Base-by-base conservation (phyloP, 805 yeast genomes). In the Wickerhamomyces rabaulensis region DNA sequence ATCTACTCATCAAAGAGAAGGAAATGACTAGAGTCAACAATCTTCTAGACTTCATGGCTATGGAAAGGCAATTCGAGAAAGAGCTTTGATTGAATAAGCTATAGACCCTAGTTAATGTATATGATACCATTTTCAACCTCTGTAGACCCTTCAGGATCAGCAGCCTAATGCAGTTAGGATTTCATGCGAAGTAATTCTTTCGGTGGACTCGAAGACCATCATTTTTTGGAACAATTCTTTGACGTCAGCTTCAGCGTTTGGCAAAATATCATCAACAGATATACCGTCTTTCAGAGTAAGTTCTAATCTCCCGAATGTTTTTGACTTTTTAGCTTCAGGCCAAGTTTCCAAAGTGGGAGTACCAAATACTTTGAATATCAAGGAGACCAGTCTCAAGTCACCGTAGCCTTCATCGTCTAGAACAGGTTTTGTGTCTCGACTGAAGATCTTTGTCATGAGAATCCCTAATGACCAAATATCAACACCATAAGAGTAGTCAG, bases 391-490 rank as follows among this genome's bases (percentile, higher is more conserved):
- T 3, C 74, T 70, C 40, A 87, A 67, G 54, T 87, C 95, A 49
- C 79, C 76, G 20, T 65, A 60, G 29, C 74, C 71, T 0, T 60
- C 65, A 27, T 52, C 58, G 27, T 70, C 59, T 33, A 74, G 68
- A 5, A 73, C 66, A 0, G 73, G 67, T 20, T 61, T 49, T 16
- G 71, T 64, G 47, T 71, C 61, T 1, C 48, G 27, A 26, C 79
- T 65, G 51, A 74, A 74, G 26, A 88, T 52, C 40, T 75, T 61
- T n/a, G 82, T 77, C 42, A 82, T 54, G 2, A 86, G 56, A 10
- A 88, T 74, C 0, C 88, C 95, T 17, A 78, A 60, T 1, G 86
- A 68, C 95, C 95, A 87, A 15, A 85, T 68, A 55, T 87, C 95
- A 9, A 87, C 68, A 36, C 72, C 78, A 33, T 58, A 61, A 2